Evolutionary conservation across 768 basidiomycete species (phyloP).

Genomic region (Boletales sp.): DNA sequence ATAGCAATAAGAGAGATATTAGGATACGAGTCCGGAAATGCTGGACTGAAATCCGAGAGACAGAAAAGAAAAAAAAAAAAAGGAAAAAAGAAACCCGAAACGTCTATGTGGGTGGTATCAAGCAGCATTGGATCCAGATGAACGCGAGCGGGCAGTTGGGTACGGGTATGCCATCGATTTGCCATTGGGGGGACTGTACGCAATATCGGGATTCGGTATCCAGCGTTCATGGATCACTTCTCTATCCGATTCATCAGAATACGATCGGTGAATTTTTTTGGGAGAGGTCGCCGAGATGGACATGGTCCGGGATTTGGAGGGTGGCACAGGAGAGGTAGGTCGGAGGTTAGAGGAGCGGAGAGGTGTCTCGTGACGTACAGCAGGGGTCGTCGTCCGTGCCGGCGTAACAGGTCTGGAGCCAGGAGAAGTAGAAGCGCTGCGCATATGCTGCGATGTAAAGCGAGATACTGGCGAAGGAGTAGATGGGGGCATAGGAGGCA

Average conservation of each 20-base stretch:
- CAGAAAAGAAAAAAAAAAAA: too few relatives aligned
- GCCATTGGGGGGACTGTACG: conserved; percentile 36
- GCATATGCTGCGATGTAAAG: conserved; percentile 49
- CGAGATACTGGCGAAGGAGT: conserved; percentile 49
- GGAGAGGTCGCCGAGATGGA: conserved; percentile 47
- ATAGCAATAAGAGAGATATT: conserved; percentile 36
- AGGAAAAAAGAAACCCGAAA: conserved; percentile 8
- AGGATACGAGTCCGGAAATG: conserved; percentile 28
- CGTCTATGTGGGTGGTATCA: conserved; percentile 27
- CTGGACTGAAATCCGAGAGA: conserved; percentile 24
- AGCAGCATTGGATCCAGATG: conserved; percentile 34
- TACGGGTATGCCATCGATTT: conserved; percentile 27
- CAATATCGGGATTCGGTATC: conserved; percentile 48
- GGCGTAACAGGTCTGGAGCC: conserved; percentile 32
- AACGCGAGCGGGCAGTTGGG: conserved; percentile 26
- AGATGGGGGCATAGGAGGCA: conserved; percentile 42
- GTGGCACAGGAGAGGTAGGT: conserved; percentile 28
- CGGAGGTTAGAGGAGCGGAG: conserved; percentile 28
- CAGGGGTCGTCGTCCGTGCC: conserved; percentile 27
- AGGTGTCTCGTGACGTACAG: conserved; percentile 28
- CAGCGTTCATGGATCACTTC: conserved; percentile 61
- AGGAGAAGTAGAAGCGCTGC: conserved; percentile 50
- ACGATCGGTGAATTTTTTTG: conserved; percentile 55
- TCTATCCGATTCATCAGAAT: conserved; percentile 61
- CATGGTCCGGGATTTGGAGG: conserved; percentile 46